Conservation (phyloP, 78 protist genomes). For the slime mould (Dictyostelium discoideum) region dicty_2.7 NC_007091.3:3103001-3103500, state of each 20-base stretch:
- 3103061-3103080: not conserved
- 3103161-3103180: not conserved
- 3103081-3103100: not conserved
- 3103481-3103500: conserved; percentile 2
- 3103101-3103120: not conserved
- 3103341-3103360: not conserved
- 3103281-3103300: not conserved
- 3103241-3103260: not conserved
- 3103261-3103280: not conserved
- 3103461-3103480: not conserved
- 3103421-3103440: not conserved
- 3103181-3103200: conserved; percentile 3
- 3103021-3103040: not conserved
- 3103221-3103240: not conserved
- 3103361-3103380: not conserved
- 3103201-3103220: not conserved
- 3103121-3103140: not conserved
- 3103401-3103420: not conserved
- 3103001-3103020: not conserved
- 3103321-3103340: not conserved
- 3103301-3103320: not conserved
- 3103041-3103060: not conserved
- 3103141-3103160: not conserved
- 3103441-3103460: not conserved
- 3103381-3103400: not conserved